A percentile compares a stretch with the other conserved stretches of the same genome.
phyloP scores from a whole-genome alignment of 2,329 filamentous ascomycete genomes.

The Sporothrix pseudoabietina region DNA sequence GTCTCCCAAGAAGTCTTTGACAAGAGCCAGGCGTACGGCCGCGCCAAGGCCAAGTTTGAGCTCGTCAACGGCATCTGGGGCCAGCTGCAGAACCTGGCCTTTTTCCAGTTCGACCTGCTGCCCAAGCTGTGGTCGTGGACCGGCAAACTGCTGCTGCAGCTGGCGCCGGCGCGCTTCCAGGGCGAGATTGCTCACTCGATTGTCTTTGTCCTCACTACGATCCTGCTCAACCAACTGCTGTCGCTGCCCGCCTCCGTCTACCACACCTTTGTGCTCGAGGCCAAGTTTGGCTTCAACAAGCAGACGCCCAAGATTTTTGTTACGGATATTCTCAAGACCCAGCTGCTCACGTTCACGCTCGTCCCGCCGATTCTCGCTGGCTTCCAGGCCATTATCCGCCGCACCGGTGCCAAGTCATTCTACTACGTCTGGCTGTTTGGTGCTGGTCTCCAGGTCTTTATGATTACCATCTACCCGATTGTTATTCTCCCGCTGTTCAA shows the following conservation, averaged over 20 bases:
- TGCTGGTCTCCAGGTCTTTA: constrained; percentile 85
- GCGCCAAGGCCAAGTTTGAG: constrained; percentile 89
- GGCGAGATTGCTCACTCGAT: constrained; percentile 95
- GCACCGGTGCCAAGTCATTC: constrained; percentile 93
- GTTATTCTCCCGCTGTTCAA: constrained; percentile 96
- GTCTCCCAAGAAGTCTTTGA: constrained; percentile 89
- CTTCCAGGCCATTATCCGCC: constrained; percentile 91
- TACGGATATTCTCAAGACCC: constrained; percentile 87
- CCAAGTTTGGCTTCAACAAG: constrained; percentile 99
- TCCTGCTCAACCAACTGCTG: constrained; percentile 76
- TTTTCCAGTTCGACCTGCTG: constrained; percentile 88
- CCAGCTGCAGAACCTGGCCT: constrained; percentile 83
- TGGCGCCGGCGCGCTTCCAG: constrained; percentile 74
- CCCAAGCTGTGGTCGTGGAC: constrained; percentile 87
- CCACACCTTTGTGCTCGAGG: constrained; percentile 92
- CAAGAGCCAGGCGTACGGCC: constrained; percentile 93
- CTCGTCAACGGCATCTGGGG: constrained; percentile 79
- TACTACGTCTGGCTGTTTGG: constrained; percentile 97
- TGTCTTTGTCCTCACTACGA: constrained; percentile 86
- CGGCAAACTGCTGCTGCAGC: constrained; percentile 71
- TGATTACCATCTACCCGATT: constrained; percentile 94
- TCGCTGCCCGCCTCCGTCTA: constrained; percentile 84
- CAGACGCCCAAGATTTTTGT: constrained; percentile 88
- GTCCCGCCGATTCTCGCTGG: constrained; percentile 86
- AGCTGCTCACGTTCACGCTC: constrained; percentile 76